Base-by-base conservation (phyloP, 371 early-diverging fungal species). In the Apophysomyces trapeziformis region DNA sequence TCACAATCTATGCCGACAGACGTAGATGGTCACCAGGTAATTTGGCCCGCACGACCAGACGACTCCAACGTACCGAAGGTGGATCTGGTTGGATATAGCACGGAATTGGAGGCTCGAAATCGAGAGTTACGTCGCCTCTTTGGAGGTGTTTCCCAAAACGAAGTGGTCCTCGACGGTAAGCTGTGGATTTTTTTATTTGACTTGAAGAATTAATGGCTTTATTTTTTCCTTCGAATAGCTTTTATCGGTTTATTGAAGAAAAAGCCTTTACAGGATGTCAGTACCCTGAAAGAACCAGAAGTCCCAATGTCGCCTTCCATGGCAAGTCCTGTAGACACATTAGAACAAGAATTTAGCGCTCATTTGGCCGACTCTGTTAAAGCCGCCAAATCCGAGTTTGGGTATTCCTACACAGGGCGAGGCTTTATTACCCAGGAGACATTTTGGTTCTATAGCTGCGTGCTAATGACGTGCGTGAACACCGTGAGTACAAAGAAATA, bases 401-500 rank as follows among this genome's bases (percentile, higher is more conserved):
- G 78, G 4, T 71, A 71, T 58, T 73, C 76, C 4, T 82, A 82
- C 47, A 68, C 74, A 18, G 82, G 82, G 0, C 74, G 76, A 43
- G 73, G 68, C 0, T 82, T 73, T 26, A 56, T 82, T 13, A 79
- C 79, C 0, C 78, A 79, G 50, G 70, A 75, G 1, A 73, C 68
- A 7, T 68, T 82, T 32, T 82, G 79, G 78, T 79, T 82, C 41
- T 77, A 79, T 56, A 78, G 79, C 38, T 76, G 74, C 36, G 66
- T 78, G 1, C 43, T 76, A 64, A 68, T 74, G 58, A 67, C 74
- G 5, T 80, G 76, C 35, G 71, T 78, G 8, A 68, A 76, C 35
- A 68, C 81, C 7, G 78, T 79, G 74, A 43, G 73, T 64, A 39
- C 21, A 1, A n/a, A 50, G 11, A 35, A 5, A n/a, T 9, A 32